Evolutionary conservation across 257 asterid genomes (phyloP).

Genomic region (Primulina tabacum): DNA sequence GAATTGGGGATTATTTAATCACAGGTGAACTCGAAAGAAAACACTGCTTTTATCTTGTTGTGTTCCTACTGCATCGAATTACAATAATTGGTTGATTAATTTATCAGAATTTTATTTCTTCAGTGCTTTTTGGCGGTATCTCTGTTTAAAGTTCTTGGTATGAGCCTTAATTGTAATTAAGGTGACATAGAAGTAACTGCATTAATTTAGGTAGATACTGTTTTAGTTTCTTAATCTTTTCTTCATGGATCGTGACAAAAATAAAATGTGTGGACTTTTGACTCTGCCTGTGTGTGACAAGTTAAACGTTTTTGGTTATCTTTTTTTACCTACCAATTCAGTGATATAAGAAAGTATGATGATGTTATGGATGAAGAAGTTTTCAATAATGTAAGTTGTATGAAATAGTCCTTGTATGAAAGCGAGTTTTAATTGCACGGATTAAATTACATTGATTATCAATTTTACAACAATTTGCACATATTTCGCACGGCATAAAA

Average conservation of each 20-base stretch:
- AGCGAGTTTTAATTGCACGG: not conserved
- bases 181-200: too few relatives aligned
- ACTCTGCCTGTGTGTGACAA: conserved; percentile 1
- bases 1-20: not conserved
- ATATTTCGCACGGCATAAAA: not conserved
- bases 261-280: not conserved
- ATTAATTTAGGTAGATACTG: not conserved
- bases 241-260: not conserved
- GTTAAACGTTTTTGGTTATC: not conserved
- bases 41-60: conserved; percentile 4
- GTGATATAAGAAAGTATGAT: not conserved
- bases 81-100: not conserved
- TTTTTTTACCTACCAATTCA: not conserved
- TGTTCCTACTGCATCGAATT: conserved; percentile 5
- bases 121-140: not conserved
- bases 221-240: not conserved
- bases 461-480: not conserved
- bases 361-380: not conserved
- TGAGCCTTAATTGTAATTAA: too few relatives aligned
- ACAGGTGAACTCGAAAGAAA: not conserved
- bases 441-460: not conserved
- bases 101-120: conserved; percentile 9
- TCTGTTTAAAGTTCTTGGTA: not conserved
- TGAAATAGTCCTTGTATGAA: not conserved
- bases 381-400: not conserved